Base-by-base conservation (phyloP, 2,329 filamentous ascomycete genomes). In the Colletotrichum falcatum region DNA sequence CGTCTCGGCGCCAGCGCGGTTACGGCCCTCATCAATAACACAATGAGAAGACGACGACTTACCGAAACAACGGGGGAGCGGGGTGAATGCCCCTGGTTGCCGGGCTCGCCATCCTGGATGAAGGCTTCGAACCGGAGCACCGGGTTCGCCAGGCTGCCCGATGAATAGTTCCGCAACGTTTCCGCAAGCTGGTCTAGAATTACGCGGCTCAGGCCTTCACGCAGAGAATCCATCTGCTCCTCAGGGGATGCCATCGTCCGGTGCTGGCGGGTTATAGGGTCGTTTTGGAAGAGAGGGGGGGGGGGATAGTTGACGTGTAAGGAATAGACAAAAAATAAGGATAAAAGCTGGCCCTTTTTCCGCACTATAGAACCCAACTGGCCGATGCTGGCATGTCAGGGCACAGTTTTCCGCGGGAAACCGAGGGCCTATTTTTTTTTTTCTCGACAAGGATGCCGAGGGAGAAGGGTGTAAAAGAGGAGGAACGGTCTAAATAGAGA, bases 121-220 rank as follows among this genome's bases (percentile, higher is more conserved):
- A 73, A 73, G 20, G 71, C 71, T 49, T 73, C 71, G 30, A 73
- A 71, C 44, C 71, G 69, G 20, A 73, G 61, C 26, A 73, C 71
- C 5, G 71, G 71, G 54, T 73, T 73, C 37, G 61, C 44, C n/a
- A 73, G 65, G 56, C 60, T 72, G 14, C 68, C 69, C 35, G 71
- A 65, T 14, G 69, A 65, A 71, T 71, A 73, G 65, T 73, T 69
- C 61, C 66, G 61, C 51, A 72, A 35, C 4, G 71, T 68, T 61
- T 72, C 70, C 26, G 70, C 59, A 54, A 73, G 65, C 46, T 73
- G 71, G 20, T 73, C 71, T 44, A 73, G 54, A 59, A 73, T 73
- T 18, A 73, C 69, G 61, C 68, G 71, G 48, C 69, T 68, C 3
- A 73, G 69, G 30, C 58, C 60, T 62, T 73, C 68, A 39, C 71